A percentile compares a stretch with the other conserved stretches of the same genome.
Conservation (phyloP, 768 basidiomycete genomes). For the Pleurotus salmoneostramineus region DNA sequence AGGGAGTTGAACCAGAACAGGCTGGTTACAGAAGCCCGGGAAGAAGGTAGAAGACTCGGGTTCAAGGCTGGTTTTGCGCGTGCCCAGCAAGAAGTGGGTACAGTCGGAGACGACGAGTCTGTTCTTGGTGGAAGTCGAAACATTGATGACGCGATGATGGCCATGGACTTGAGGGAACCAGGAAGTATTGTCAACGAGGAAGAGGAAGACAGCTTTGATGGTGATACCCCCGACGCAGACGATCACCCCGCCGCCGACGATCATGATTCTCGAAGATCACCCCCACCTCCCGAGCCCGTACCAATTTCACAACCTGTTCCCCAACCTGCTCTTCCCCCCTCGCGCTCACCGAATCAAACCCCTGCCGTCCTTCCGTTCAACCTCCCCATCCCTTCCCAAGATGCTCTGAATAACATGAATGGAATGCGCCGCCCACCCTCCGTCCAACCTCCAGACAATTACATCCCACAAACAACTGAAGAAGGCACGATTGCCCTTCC, state of each 20-base stretch:
- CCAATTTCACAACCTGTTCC: constrained; percentile 4
- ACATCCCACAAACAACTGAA: constrained; percentile 4
- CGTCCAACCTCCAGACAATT: constrained; percentile 6
- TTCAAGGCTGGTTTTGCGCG: constrained; percentile 39
- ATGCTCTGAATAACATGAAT: not conserved
- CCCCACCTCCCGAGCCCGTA: not conserved
- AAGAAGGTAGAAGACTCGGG: constrained; percentile 53
- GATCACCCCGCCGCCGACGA: not conserved
- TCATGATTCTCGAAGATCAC: not conserved
- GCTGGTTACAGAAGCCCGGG: constrained; percentile 47
- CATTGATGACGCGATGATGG: constrained; percentile 1
- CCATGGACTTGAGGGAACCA: not conserved
- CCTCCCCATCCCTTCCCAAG: constrained; percentile 1
- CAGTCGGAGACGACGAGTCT: not conserved
- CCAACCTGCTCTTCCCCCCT: not conserved
- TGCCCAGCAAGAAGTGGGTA: not conserved
- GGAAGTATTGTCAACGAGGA: too few relatives aligned
- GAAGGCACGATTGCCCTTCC: constrained; percentile 1
- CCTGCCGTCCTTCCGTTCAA: not conserved
- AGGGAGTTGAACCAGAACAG: constrained; percentile 48
- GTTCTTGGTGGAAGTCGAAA: not conserved
- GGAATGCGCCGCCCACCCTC: not conserved
- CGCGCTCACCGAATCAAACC: not conserved
- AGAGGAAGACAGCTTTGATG: not conserved
- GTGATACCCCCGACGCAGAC: not conserved